phyloP scores from a whole-genome alignment of 1,139 yeast species.

The Tardiomyces digboiensis region DNA sequence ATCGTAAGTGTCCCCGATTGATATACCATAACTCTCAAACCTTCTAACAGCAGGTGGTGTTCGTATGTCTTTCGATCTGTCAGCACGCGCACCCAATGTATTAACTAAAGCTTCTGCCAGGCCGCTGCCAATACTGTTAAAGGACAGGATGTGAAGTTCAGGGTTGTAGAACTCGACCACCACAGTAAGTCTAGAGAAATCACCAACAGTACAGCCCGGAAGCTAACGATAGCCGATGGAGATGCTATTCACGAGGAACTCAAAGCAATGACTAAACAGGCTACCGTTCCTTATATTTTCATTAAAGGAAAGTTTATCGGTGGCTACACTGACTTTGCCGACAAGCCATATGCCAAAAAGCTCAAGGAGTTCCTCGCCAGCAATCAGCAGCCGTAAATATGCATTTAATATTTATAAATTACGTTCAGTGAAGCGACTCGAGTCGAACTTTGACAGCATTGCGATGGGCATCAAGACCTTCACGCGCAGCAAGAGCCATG shows the following conservation, averaged over 20 bases:
- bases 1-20: slow-evolving; percentile 30
- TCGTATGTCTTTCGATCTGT: background rate
- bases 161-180: background rate
- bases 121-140: background rate
- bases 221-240: slow-evolving; percentile 31
- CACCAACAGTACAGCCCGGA: background rate
- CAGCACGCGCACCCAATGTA: background rate
- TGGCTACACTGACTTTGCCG: slow-evolving; percentile 83
- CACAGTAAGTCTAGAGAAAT: background rate
- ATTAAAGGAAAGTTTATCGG: slow-evolving; percentile 90
- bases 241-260: slow-evolving; percentile 73
- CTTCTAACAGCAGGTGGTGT: background rate
- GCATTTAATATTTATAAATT: background rate
- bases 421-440: slow-evolving; percentile 32
- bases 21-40: background rate
- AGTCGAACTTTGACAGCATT: slow-evolving; percentile 92
- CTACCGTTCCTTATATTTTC: slow-evolving; percentile 88
- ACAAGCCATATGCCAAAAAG: slow-evolving; percentile 28
- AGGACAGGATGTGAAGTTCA: background rate
- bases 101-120: background rate
- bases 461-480: slow-evolving; percentile 95
- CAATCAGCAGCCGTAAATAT: background rate
- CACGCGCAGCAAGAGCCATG: slow-evolving; percentile 93
- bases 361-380: slow-evolving; percentile 14
- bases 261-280: slow-evolving; percentile 70